Evolutionary conservation across 495 filamentous ascomycete species (phyloP), one percentile per base, ranked within the genome.

Genomic region (Penicillium coffeae): DNA sequence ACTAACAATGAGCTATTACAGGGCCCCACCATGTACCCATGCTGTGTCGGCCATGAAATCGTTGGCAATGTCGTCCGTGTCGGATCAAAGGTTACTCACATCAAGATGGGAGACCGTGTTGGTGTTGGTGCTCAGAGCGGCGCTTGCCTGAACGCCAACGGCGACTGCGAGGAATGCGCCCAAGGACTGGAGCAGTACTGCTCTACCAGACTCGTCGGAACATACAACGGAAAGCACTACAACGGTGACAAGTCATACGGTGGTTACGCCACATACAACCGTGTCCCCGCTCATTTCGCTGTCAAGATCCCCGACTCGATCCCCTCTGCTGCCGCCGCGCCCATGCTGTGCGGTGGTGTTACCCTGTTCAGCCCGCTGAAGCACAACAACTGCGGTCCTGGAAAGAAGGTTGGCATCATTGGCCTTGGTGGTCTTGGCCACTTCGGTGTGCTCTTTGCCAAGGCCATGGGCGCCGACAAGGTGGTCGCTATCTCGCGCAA

Each of bases 71-170:
- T 80, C 10, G 83, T 91, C 18, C 82, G 83, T 14, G 84, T 92
- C 13, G 91, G 90, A 25, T 74, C 68, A 43, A 75, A 87, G 38
- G 86, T 79, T 42, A 72, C 61, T 5, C 65, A 75, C 33, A 74
- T 95, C 66, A 84, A 88, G 49, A 62, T 90, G 38, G 90, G 90
- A n/a, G 90, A 95, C 63, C 82, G 89, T 19, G 87, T 93, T 30
- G 91, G 91, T 30, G 87, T 95, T 20, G 90, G 91, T 39, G 90
- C 90, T 1, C 90, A 95, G 69, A 77, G 75, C 27, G 75, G 78
- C 36, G 84, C 85, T 12, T 95, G 89, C 72, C 71, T 75, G 42
- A 73, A 77, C 47, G 66, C 68, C n/a, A 47, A 61, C 20, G 72
- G 79, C 8, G 78, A 83, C 45, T 95, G 90, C 59, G 73, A 83